Base-by-base conservation (phyloP, 257 asterid genomes). In the Plantago ovata region DNA sequence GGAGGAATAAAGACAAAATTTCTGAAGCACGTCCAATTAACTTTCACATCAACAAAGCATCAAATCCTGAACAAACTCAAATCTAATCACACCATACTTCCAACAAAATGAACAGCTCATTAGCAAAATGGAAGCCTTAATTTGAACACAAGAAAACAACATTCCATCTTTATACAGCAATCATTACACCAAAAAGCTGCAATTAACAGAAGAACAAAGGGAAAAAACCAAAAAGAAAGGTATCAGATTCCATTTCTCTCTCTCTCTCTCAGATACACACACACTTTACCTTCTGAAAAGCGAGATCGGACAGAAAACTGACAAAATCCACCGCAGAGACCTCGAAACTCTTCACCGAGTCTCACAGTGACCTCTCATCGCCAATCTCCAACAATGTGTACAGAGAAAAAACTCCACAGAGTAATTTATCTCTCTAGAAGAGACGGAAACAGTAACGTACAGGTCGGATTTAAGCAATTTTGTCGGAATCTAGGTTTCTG, bases 221-320 rank as follows among this genome's bases (percentile, higher is more conserved):
- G 68, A 64, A 52, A 75, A 49, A 67, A 50, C 40, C 20, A 58
- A 66, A 66, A 67, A 65, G 56, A 18, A 28, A 52, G 55, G 49
- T 54, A 65, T 52, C 71, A 69, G 81, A 76, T 69, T 70, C 72
- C 45, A 56, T 60, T 51, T 59, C 60, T 28, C 36, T 28, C 36
- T 28, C 36, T 28, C 36, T 28, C 32, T 28, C 36, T n/a, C n/a
- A n/a, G n/a, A n/a, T n/a, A 28, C 36, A 28, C 36, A 28, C 1
- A 28, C 36, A 28, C 36, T 53, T 61, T 69, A 82, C 89, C 96
- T 72, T 51, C 56, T 6, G 43, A 60, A 74, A 75, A 69, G 70
- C 61, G 79, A 83, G 91, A 85, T 81, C 89, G 79, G 75, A 73
- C 18, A 12, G 67, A 14, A 52, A 70, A 42, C 69, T 20, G 51